Evolutionary conservation across 2,329 filamentous ascomycete genomes (phyloP).

Genomic region (Aspergillus oerlinghausenensis): DNA sequence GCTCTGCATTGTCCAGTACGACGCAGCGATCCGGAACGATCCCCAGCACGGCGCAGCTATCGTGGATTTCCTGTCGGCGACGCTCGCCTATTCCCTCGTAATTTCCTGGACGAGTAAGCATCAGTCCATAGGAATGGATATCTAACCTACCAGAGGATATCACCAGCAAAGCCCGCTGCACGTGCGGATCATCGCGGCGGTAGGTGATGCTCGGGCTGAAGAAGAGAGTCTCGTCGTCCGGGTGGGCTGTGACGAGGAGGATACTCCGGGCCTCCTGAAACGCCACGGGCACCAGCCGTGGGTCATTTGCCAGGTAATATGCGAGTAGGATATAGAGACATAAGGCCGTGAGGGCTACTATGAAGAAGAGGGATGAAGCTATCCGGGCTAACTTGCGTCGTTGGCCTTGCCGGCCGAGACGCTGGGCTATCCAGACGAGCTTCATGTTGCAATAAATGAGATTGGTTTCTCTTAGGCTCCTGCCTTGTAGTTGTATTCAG

Average conservation of each 20-base stretch:
- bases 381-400: not conserved
- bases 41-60: constrained; percentile 18
- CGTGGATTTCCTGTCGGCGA: constrained; percentile 18
- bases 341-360: constrained; percentile 21
- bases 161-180: constrained; percentile 17
- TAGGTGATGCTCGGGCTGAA: constrained; percentile 24
- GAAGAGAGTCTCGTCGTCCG: constrained; percentile 26
- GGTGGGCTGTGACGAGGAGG: constrained; percentile 36
- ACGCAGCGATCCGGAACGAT: constrained; percentile 30
- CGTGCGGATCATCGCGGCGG: constrained; percentile 10
- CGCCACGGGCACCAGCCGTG: constrained; percentile 32
- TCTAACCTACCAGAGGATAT: constrained; percentile 12
- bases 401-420: not conserved
- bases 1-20: constrained; percentile 31
- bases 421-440: not conserved
- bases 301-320: constrained; percentile 34
- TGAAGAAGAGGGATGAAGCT: not conserved
- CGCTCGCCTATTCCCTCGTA: constrained; percentile 20
- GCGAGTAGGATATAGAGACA: constrained; percentile 34
- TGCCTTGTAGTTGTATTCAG: too few species aligned
- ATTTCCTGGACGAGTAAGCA: constrained; percentile 6
- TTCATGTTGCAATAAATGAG: not conserved
- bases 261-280: constrained; percentile 33
- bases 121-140: too few species aligned
- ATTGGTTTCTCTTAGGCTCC: too few species aligned